Percentiles rank a stretch among this genome's conserved stretches.
Conservation (phyloP, 73 alveolate species). For the Paramecium sexaurelia region DNA sequence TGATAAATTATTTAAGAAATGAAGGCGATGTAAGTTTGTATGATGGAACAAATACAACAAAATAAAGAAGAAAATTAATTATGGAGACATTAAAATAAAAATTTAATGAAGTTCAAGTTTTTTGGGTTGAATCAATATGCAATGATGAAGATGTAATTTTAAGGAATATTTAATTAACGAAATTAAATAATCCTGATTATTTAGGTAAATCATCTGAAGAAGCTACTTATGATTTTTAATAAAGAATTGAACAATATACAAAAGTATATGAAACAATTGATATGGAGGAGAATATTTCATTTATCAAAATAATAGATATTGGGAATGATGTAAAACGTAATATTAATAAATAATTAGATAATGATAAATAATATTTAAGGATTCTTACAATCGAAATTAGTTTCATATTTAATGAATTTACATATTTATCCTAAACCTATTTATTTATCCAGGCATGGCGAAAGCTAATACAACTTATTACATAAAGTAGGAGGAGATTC, state of each 20-base stretch:
- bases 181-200: conserved; percentile 65
- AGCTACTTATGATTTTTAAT: conserved; percentile 35
- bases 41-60: conserved; percentile 78
- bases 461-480: conserved; percentile 70
- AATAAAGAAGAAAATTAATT: conserved; percentile 55
- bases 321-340: conserved; percentile 48
- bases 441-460: conserved; percentile 82
- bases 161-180: conserved; percentile 50
- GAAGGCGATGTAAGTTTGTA: conserved; percentile 79
- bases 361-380: conserved; percentile 55
- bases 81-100: conserved; percentile 20
- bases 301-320: conserved; percentile 60
- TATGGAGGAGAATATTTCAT: conserved; percentile 38
- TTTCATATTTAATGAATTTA: conserved; percentile 69
- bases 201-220: conserved; percentile 39
- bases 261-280: conserved; percentile 60
- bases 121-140: conserved; percentile 74
- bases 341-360: neutral
- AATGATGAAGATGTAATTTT: conserved; percentile 70
- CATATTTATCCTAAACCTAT: conserved; percentile 77
- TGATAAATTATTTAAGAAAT: conserved; percentile 64
- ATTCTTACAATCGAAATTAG: conserved; percentile 33
- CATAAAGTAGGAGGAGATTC: conserved; percentile 76
- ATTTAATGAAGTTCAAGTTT: conserved; percentile 1
- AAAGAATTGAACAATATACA: conserved; percentile 38